Base-by-base conservation (phyloP, 2,329 filamentous ascomycete species). In the Pseudocercospora crystallina region DNA sequence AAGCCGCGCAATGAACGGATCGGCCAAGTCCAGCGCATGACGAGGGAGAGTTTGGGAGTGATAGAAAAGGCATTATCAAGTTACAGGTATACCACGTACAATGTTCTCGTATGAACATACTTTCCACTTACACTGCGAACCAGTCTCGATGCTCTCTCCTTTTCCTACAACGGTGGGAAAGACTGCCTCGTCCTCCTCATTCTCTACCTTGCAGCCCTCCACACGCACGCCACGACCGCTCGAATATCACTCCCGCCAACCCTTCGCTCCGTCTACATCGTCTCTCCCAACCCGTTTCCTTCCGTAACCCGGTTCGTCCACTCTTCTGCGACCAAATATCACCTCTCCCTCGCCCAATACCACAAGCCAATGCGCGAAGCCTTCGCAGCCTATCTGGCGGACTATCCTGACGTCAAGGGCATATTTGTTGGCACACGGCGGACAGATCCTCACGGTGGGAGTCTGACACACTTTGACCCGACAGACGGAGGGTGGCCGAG, bases 161-260 rank as follows among this genome's bases (percentile, higher is more conserved):
- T 97, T 58, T 95, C 92, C 49, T 99, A 96, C 74, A 99, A 99
- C 64, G 94, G 94, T 66, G 94, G 94, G 54, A 99, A 99, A 71
- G 94, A 97, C 78, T 97, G 92, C 65, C 86, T 97, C 13, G 91
- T 97, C 46, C 83, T 97, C 13, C 79, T 97, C 5, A 81, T 96
- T 64, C 78, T 97, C 58, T 89, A 96, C 66, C 84, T 97, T 60
- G 85, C 86, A 55, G 77, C 77, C 14, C 70, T 85, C 1, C 73
- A 78, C 61, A 63, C 61, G n/a, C 62, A 65, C 42, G 52, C 59
- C 29, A 62, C 68, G 58, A 63, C 34, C 32, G 30, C 51, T 20
- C 60, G 57, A n/a, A 14, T 15, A 8, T 60, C 63, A 57, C 62
- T 68, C 47, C 69, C 71, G 47, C 76, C 80, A 11, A 72, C 54